A percentile compares a stretch with the other conserved stretches of the same genome.
Conservation (phyloP, 2,329 filamentous ascomycete genomes). For the Paraconiothyrium brasiliense region DNA sequence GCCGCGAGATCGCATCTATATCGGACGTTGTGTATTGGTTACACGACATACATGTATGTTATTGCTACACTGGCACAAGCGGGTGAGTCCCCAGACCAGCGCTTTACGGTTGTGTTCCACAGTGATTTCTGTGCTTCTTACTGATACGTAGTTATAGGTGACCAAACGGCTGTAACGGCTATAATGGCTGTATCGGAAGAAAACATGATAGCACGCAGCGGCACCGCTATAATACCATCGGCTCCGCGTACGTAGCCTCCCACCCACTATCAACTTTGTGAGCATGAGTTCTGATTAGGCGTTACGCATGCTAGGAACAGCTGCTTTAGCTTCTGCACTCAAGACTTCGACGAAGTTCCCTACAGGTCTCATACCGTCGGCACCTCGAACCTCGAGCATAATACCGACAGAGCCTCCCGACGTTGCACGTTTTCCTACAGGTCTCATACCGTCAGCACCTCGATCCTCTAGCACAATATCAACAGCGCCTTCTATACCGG, state of each 20-base stretch:
- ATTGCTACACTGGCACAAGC: slow-evolving; percentile 29
- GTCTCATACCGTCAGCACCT: slow-evolving; percentile 21
- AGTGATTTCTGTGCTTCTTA: slow-evolving; percentile 4
- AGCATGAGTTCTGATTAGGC: slow-evolving; percentile 18
- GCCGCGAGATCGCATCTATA: slow-evolving; percentile 22
- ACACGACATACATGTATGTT: slow-evolving; percentile 28
- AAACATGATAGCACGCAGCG: slow-evolving; percentile 12
- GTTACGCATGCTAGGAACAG: slow-evolving; percentile 13
- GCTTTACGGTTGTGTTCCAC: background rate
- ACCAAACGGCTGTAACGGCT: slow-evolving; percentile 11
- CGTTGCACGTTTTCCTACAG: slow-evolving; percentile 1
- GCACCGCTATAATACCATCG: slow-evolving; percentile 27
- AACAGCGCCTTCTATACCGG: slow-evolving; percentile 16
- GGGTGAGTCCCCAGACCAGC: slow-evolving; percentile 29
- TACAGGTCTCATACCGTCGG: slow-evolving; percentile 16
- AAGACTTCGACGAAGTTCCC: background rate
- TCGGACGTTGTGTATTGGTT: slow-evolving; percentile 33
- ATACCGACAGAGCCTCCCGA: background rate
- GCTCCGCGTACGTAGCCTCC: slow-evolving; percentile 28
- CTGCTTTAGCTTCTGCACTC: slow-evolving; percentile 20
- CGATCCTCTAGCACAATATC: slow-evolving; percentile 16
- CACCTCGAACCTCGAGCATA: background rate
- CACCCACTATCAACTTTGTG: background rate
- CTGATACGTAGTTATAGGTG: slow-evolving; percentile 32
- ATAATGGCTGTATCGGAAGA: slow-evolving; percentile 10